Conservation (phyloP, 2,329 filamentous ascomycete species). For the Exutisphaerella laricina region DNA sequence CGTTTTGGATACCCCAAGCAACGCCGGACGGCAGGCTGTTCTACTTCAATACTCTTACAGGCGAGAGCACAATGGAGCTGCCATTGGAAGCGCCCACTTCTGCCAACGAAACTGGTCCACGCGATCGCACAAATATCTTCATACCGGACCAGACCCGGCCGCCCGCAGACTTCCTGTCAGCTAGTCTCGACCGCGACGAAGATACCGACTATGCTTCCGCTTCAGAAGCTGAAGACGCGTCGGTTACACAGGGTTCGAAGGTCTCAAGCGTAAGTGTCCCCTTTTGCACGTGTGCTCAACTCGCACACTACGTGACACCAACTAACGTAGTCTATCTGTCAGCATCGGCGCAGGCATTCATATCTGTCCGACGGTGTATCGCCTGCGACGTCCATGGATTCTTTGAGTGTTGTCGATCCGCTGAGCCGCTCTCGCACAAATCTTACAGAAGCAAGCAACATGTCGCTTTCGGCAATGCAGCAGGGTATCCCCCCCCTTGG, state of each 20-base stretch:
- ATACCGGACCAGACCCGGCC: conserved; percentile 86
- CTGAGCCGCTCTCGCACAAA: conserved; percentile 55
- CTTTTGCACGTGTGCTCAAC: conserved; percentile 20
- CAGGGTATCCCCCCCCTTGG: conserved; percentile 45
- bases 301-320: conserved; percentile 25
- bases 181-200: conserved; percentile 67
- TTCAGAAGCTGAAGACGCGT: conserved; percentile 71
- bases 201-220: conserved; percentile 92
- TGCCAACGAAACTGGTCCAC: conserved; percentile 73
- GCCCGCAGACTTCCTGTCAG: conserved; percentile 84
- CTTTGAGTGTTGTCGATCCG: conserved; percentile 66
- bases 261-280: conserved; percentile 58
- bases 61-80: conserved; percentile 88
- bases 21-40: conserved; percentile 89
- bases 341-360: conserved; percentile 61
- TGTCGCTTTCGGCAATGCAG: conserved; percentile 44
- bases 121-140: conserved; percentile 80
- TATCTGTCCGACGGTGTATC: conserved; percentile 66
- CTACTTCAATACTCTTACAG: conserved; percentile 98
- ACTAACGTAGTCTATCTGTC: conserved; percentile 24
- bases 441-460: conserved; percentile 39
- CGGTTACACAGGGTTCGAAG: conserved; percentile 62
- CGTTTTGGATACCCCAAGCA: conserved; percentile 98
- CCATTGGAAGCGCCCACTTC: conserved; percentile 85
- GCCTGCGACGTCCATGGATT: conserved; percentile 86